Evolutionary conservation across 805 yeast genomes (phyloP), one percentile per base, ranked within the genome.

Genomic region (Clavispora carvajalis): DNA sequence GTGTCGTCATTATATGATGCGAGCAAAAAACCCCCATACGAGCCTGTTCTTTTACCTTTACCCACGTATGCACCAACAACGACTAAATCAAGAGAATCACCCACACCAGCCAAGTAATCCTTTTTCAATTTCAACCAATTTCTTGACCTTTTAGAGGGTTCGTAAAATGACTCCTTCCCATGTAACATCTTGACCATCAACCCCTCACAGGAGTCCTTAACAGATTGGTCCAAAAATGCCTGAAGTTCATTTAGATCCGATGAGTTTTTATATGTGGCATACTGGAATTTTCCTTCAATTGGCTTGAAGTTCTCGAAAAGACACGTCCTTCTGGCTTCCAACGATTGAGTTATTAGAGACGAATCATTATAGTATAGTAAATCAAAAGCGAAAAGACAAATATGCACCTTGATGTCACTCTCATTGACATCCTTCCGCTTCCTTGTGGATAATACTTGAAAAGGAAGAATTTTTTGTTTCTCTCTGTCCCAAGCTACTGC

Each of bases 401-500:
- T 95, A 47, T 85, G 82, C 6, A 93, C 96, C 53, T 85, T 87
- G 52, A 93, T 87, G 47, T 88, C 93, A 30, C 82, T 82, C 38
- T 82, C 82, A 41, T 85, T 82, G 5, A 93, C 99, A 52, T 83
- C 96, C 59, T 93, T 93, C 39, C 98, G 76, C 64, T 93, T 93
- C 60, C 99, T 77, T 0, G 99, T 93, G 1, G 96, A 84, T 37
- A 93, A 67, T 0, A 88, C 84, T 61, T 93, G 99, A 63, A 93
- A 93, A 1, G 99, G 99, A 41, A 93, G 65, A 42, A 93, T 91
- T 59, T 83, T 85, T n/a, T 77, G 60, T 17, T 74, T 71, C 39
- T 74, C 82, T 41, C 82, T 69, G 61, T 91, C 96, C 95, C 95
- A 93, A 0, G 99, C 99, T 7, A 93, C 99, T 7, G 96, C 96